Conservation (phyloP, 306 rosid species). For the Luffa acutangula region DNA sequence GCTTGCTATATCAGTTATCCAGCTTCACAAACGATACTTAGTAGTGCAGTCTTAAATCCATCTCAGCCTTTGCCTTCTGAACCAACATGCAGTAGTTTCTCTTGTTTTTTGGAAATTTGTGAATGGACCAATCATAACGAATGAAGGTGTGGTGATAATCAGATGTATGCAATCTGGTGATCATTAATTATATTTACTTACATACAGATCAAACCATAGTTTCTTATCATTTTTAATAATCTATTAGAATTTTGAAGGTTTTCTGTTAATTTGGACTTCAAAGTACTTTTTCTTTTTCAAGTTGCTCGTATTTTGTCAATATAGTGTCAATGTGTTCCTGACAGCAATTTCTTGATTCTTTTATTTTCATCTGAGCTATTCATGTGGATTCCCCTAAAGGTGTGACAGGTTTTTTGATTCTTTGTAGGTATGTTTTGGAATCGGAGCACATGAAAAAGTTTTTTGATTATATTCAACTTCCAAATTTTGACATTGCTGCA, state of each 20-base stretch:
- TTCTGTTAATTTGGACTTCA: background rate
- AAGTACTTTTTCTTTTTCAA: background rate
- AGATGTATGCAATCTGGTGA: background rate
- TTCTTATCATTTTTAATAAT: background rate
- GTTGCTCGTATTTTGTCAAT: background rate
- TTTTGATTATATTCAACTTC: constrained; percentile 88
- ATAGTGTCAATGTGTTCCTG: background rate
- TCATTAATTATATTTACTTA: background rate
- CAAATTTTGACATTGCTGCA: constrained; percentile 94
- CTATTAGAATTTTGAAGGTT: background rate
- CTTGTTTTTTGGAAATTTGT: background rate
- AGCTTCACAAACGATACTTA: background rate
- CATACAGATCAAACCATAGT: background rate
- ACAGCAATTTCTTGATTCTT: background rate
- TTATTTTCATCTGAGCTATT: background rate
- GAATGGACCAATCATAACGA: background rate
- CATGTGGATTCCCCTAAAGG: background rate
- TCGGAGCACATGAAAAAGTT: constrained; percentile 80
- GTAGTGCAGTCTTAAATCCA: background rate
- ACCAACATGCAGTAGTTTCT: background rate
- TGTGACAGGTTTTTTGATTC: constrained; percentile 9
- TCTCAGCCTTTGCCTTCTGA: background rate
- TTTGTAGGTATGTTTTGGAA: constrained; percentile 83
- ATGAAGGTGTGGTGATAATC: background rate
- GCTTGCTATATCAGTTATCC: background rate